Percentiles rank a stretch among this genome's conserved stretches.
phyloP scores from a whole-genome alignment of 306 rosid genomes.

The Vachellia collinsii region DNA sequence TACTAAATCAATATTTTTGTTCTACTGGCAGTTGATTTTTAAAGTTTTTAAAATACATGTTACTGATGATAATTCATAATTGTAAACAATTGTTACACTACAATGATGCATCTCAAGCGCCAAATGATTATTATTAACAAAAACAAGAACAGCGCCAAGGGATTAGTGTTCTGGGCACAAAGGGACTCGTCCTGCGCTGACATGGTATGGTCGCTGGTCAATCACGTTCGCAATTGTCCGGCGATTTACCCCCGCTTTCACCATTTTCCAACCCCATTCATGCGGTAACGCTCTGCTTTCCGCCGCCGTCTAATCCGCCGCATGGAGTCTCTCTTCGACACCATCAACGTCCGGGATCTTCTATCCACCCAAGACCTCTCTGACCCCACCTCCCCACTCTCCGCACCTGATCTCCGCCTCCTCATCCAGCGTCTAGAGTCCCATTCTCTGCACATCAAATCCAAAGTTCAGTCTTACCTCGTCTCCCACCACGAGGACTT shows the following conservation, averaged over 20 bases:
- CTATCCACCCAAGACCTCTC: conserved; percentile 83
- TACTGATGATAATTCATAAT: too few relatives aligned
- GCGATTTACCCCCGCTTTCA: not conserved
- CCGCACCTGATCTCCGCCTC: conserved; percentile 97
- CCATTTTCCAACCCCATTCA: not conserved
- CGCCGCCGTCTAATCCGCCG: not conserved
- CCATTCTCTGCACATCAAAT: conserved; percentile 79
- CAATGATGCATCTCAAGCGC: too few relatives aligned
- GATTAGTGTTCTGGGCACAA: not conserved
- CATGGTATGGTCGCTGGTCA: not conserved
- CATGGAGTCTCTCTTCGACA: conserved; percentile 81
- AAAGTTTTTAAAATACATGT: too few relatives aligned
- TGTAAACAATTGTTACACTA: too few relatives aligned
- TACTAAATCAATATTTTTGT: too few relatives aligned
- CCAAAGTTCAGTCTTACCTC: conserved; percentile 76
- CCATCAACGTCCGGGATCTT: conserved; percentile 83
- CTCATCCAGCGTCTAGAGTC: conserved; percentile 94
- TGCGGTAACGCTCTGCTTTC: not conserved
- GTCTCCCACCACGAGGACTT: conserved; percentile 75
- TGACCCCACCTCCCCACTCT: conserved; percentile 79
- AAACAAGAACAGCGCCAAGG: too few relatives aligned
- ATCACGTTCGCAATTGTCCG: not conserved
- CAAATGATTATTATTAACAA: too few relatives aligned
- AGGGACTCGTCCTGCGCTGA: not conserved
- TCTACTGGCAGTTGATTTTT: too few relatives aligned